Base-by-base conservation (phyloP, 495 filamentous ascomycete genomes). In the Penicillium cosmopolitanum region DNA sequence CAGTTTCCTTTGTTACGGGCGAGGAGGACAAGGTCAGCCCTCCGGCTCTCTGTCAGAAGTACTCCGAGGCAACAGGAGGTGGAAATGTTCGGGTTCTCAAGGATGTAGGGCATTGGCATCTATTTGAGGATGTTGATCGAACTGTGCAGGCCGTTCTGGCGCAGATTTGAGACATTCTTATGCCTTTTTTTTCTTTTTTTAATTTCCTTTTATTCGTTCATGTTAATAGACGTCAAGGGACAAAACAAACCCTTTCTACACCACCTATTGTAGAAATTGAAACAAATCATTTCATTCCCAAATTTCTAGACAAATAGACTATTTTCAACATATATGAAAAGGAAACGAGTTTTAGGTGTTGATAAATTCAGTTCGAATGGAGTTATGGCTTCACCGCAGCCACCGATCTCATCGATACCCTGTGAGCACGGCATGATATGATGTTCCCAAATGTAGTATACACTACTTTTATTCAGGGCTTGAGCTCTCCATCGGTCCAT, bases 11-110 rank as follows among this genome's bases (percentile, higher is more conserved):
- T 51, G 56, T 81, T 12, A 76, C 77, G 7, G 79, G 80, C 2
- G 67, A 73, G 16, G 77, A 80, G 33, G 81, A 84, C 56, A 76
- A 73, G 57, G 38, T 67, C 31, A 64, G 65, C 40, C 42, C 62
- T 9, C 61, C 61, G 5, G 31, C 28, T 12, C 34, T 67, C 0
- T 67, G 61, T 35, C 18, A 57, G 4, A 48, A 47, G 11, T 67
- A 64, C 28, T 31, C 54, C 9, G 16, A 59, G 43, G 34, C 15
- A 16, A 67, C 57, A 13, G 53, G 53, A 12, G 53, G 53, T 25
- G 57, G 51, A 11, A 4, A 54, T 38, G 18, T 59, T 3, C 28
- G 53, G 25, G 55, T 67, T 7, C 43, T 67, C 5, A 36, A 53
- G 11, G 25, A 57, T 43, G 58, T 64, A 3, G 65, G 56, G 12